A percentile compares a stretch with the other conserved stretches of the same genome.
Conservation (phyloP, 139 green algal species). For the Marvania coccoides region DNA sequence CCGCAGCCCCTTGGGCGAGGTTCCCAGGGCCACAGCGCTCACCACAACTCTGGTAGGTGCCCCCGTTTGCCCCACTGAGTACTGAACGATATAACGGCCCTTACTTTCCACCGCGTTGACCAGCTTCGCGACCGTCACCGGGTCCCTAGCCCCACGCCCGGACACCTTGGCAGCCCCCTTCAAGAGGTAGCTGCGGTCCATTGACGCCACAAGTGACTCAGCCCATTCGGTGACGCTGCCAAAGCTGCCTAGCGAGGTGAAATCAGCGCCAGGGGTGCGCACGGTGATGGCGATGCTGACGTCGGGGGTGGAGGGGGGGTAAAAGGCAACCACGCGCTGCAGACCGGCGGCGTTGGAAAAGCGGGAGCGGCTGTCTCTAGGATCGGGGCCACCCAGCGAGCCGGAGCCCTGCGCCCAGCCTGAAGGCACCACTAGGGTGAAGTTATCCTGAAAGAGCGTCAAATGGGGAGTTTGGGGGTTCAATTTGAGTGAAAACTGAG, state of each 20-base stretch:
- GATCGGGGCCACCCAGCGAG: not conserved
- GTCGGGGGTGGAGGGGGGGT: not conserved
- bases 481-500: no score
- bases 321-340: conserved; percentile 17
- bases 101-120: conserved; percentile 4
- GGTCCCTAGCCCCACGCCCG: not conserved
- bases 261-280: conserved; percentile 10
- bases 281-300: conserved; percentile 15
- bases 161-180: not conserved
- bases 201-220: conserved; percentile 12
- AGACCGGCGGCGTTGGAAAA: conserved; percentile 26
- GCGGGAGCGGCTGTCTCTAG: not conserved
- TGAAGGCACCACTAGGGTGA: not conserved
- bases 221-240: conserved; percentile 1
- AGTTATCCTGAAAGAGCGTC: not conserved
- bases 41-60: not conserved
- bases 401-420: not conserved
- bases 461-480: not conserved
- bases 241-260: conserved; percentile 13
- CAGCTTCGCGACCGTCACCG: conserved; percentile 8
- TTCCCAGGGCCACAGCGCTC: conserved; percentile 16
- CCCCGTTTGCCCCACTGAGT: conserved; percentile 2
- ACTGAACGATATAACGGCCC: conserved; percentile 6
- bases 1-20: not conserved
- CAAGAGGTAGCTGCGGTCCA: conserved; percentile 24